Evolutionary conservation across 2,329 filamentous ascomycete species (phyloP), one percentile per base, ranked within the genome.

Genomic region (Teratosphaeria nubilosa): DNA sequence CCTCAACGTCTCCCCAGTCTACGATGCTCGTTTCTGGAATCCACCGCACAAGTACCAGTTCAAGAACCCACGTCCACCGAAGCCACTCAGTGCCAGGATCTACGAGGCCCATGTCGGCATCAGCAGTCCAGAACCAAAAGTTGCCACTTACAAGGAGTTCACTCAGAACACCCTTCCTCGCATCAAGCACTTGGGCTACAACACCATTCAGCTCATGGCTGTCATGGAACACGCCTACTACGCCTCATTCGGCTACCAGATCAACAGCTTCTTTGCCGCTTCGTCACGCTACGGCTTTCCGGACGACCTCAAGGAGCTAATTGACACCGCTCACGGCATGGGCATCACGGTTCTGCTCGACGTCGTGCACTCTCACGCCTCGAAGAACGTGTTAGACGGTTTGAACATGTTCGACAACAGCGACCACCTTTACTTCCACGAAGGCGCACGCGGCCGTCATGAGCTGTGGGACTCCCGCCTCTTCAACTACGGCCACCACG

Each of bases 141-240:
- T 99, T 45, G 85, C 94, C 2, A 95, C 90, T 6, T 99, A 96
- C 82, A 96, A 96, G 74, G 91, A 99, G 75, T 99, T 99, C 73
- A 97, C 92, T 2, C 81, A 86, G 68, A 90, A 89, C 73, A 91
- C 96, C 81, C 82, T 99, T 7, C 91, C 92, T 16, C 84, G 92
- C 59, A 97, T 99, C 76, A 87, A 91, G 70, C 78, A 85, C 63
- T 79, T 97, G 51, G 94, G 92, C 48, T 99, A 99, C 79, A 97
- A 99, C 71, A 88, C 91, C 57, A 97, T 99, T 65, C 94, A 99
- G 73, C 80, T 99, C 63, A 99, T 99, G 94, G 94, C 94, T 52
- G 82, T 99, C 70, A 99, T 99, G 92, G 94, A 99, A 72, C 94
- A 99, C 75, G 94, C 94, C 54, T 99, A 99, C 80, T 99, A 99